These are phyloP conservation scores for Xylariomycetidae sp. DNA, from an alignment of 2,329 filamentous ascomycete species.

Conservation along the genomic window DNA sequence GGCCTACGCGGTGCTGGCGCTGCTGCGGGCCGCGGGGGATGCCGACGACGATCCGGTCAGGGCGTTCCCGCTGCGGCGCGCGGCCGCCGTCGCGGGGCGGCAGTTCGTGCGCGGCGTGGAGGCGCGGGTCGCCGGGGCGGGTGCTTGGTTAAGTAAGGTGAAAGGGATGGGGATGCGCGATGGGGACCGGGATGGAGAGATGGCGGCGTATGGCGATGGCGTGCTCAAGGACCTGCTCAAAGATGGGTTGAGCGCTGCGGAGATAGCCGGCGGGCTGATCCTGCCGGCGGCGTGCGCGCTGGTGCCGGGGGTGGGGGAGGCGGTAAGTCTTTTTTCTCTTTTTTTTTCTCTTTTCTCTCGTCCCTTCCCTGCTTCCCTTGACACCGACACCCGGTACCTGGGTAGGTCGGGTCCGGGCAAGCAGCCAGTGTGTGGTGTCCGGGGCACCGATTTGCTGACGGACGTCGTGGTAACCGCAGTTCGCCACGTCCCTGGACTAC, in stretches of 20 bases:
- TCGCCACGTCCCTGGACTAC: conserved; percentile 67
- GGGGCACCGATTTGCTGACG: too few relatives aligned
- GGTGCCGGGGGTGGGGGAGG: conserved; percentile 64
- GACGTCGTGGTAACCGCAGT: too few relatives aligned
- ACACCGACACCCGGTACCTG: too few relatives aligned
- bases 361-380: not conserved
- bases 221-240: conserved; percentile 61
- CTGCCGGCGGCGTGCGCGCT: conserved; percentile 61
- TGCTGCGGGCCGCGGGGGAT: too few relatives aligned
- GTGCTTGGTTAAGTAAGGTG: conserved; percentile 47
- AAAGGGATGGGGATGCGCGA: too few relatives aligned
- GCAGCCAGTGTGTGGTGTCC: too few relatives aligned
- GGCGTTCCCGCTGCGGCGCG: conserved; percentile 57
- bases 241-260: conserved; percentile 53
- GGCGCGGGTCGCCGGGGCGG: conserved; percentile 37
- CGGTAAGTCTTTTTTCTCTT: conserved; percentile 37
- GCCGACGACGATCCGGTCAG: conserved; percentile 57
- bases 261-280: conserved; percentile 67
- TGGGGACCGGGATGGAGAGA: conserved; percentile 42
- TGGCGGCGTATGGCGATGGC: conserved; percentile 59
- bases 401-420: too few relatives aligned
- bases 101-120: conserved; percentile 56
- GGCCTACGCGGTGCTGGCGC: conserved; percentile 50
- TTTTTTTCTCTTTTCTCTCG: not conserved
- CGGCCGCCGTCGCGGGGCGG: conserved; percentile 50